These are phyloP conservation scores for Tolypocladium nubicola DNA, from an alignment of 2,329 filamentous ascomycete genomes.

Conservation along the genomic window DNA sequence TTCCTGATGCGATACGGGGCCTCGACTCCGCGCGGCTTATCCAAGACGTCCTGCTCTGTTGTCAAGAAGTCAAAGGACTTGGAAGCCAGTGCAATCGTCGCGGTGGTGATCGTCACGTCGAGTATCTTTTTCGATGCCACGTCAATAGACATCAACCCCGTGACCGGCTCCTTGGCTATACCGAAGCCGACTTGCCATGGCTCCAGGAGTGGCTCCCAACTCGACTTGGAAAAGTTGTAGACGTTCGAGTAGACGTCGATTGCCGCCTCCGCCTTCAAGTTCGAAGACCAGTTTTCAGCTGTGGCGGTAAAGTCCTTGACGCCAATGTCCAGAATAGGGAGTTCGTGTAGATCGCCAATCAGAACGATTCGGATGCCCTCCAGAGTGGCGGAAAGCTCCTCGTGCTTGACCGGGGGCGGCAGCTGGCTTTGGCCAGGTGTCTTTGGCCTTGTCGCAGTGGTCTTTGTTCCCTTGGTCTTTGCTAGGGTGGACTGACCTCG, in stretches of 20 bases:
- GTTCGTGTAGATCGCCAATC: slow-evolving; percentile 90
- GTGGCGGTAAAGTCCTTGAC: slow-evolving; percentile 81
- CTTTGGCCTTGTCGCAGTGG: slow-evolving; percentile 18
- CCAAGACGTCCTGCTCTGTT: slow-evolving; percentile 75
- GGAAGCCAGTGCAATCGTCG: slow-evolving; percentile 83
- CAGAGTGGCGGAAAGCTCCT: slow-evolving; percentile 77
- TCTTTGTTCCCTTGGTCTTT: slow-evolving; percentile 28
- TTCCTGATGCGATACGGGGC: slow-evolving; percentile 91
- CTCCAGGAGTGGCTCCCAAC: slow-evolving; percentile 93
- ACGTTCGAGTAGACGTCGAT: slow-evolving; percentile 93
- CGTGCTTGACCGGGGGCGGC: slow-evolving; percentile 26
- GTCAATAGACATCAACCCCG: slow-evolving; percentile 71
- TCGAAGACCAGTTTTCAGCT: slow-evolving; percentile 84
- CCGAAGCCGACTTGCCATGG: slow-evolving; percentile 94
- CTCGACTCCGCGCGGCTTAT: slow-evolving; percentile 84
- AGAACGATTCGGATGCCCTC: slow-evolving; percentile 86
- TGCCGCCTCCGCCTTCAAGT: slow-evolving; percentile 76
- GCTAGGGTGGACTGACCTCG: slow-evolving; percentile 42
- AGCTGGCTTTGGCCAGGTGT: slow-evolving; percentile 6
- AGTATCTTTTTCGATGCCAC: slow-evolving; percentile 81
- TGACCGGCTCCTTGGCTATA: slow-evolving; percentile 65
- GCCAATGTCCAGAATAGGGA: slow-evolving; percentile 88
- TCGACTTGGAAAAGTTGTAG: slow-evolving; percentile 98
- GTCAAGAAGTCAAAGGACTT: slow-evolving; percentile 89
- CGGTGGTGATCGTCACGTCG: slow-evolving; percentile 85